These are phyloP conservation scores for Solanum dulcamara DNA, from an alignment of 257 asterid species.

Conservation along the genomic window DNA sequence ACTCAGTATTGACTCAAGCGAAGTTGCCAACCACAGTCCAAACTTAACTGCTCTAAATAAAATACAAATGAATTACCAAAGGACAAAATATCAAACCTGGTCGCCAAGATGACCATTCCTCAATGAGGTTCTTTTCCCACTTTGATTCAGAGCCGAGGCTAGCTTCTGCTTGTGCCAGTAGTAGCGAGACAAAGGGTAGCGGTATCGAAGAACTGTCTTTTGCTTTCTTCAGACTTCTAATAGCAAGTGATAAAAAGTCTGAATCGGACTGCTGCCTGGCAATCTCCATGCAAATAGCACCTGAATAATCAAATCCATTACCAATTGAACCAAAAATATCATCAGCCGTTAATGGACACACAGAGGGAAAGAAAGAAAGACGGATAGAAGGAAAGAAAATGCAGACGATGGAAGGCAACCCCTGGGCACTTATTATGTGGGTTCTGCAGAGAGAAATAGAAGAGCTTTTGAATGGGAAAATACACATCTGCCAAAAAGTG, in stretches of 20 bases:
- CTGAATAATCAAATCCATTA: slow-evolving; percentile 19
- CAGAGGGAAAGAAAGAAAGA: not conserved
- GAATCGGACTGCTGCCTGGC: slow-evolving; percentile 70
- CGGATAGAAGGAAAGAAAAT: not conserved
- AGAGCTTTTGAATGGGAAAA: not conserved
- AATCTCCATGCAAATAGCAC: slow-evolving; percentile 82
- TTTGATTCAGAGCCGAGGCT: slow-evolving; percentile 65
- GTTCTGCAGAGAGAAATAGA: not conserved
- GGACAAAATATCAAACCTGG: slow-evolving; percentile 40
- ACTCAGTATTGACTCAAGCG: not conserved
- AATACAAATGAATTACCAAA: not conserved
- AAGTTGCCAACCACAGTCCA: not conserved
- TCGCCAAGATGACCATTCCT: slow-evolving; percentile 87
- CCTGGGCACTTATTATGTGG: not conserved
- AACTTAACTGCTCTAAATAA: not conserved
- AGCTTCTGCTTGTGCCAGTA: slow-evolving; percentile 90
- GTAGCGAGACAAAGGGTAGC: slow-evolving; percentile 53
- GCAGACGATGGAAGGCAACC: not conserved
- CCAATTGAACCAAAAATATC: not conserved
- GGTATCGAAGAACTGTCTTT: slow-evolving; percentile 30
- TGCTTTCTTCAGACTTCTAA: slow-evolving; percentile 72
- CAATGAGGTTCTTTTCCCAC: slow-evolving; percentile 59
- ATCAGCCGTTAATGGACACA: not conserved
- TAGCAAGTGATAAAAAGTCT: slow-evolving; percentile 47
- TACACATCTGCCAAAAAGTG: not conserved